Conservation (phyloP, 768 basidiomycete species). For the Rhizopogon rudus region DNA sequence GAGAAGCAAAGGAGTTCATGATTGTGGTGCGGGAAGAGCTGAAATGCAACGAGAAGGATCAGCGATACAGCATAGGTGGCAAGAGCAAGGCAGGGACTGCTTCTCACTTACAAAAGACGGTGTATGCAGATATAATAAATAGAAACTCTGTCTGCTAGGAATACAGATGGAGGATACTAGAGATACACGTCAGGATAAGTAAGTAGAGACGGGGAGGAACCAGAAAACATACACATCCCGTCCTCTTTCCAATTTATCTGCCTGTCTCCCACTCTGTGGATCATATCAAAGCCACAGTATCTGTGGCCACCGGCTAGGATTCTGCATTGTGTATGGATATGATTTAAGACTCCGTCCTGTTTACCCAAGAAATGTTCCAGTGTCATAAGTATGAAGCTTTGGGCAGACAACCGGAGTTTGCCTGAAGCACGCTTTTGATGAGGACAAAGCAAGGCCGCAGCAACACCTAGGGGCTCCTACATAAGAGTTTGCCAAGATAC, state of each 20-base stretch:
- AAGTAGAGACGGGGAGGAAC: too few species aligned
- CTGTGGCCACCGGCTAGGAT: not conserved
- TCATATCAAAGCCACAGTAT: not conserved
- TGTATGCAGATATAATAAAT: not conserved
- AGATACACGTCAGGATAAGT: too few species aligned
- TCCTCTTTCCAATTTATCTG: not conserved
- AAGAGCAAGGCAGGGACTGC: not conserved
- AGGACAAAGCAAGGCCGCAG: not conserved
- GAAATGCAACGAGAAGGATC: not conserved
- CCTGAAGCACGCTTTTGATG: conserved; percentile 1
- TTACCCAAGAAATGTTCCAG: too few species aligned
- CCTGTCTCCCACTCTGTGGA: not conserved
- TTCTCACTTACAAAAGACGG: not conserved
- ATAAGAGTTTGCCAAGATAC: not conserved
- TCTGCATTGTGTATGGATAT: not conserved
- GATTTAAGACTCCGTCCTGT: not conserved
- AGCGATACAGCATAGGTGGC: not conserved
- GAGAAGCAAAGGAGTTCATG: not conserved
- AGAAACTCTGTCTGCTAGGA: not conserved
- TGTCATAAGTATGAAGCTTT: not conserved
- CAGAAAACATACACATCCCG: not conserved
- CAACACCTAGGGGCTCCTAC: not conserved
- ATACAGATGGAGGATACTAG: not conserved
- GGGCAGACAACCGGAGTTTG: not conserved
- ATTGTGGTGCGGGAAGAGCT: not conserved